A percentile compares a stretch with the other conserved stretches of the same genome.
Conservation (phyloP, 139 green algal genomes). For the Coelastrella sp. region DNA sequence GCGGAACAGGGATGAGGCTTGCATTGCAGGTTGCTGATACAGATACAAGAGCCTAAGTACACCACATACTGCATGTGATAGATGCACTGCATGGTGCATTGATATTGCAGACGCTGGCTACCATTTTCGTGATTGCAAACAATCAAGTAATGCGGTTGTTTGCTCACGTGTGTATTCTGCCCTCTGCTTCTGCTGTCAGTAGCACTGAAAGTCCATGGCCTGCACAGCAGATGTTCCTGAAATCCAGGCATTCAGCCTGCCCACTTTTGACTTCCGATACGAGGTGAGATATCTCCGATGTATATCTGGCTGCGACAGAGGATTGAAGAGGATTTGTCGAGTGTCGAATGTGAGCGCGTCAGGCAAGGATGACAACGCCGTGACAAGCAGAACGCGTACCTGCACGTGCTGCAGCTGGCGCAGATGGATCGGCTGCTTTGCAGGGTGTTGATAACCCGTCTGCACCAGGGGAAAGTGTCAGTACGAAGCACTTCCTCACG, state of each 20-base stretch:
- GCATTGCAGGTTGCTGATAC: neutral
- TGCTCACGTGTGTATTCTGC: neutral
- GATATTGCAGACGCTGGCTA: no score
- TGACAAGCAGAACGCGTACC: neutral
- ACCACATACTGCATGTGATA: no score
- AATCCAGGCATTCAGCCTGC: slow-evolving; percentile 33
- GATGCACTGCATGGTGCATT: no score
- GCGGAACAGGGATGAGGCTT: no score
- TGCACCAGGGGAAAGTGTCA: neutral
- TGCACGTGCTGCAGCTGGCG: neutral
- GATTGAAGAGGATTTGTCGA: no score
- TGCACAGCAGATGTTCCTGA: slow-evolving; percentile 24
- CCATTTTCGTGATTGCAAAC: neutral
- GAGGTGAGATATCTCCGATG: slow-evolving; percentile 11
- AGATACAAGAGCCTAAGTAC: no score
- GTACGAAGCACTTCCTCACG: neutral
- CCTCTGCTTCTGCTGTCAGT: slow-evolving; percentile 27
- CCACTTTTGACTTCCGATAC: slow-evolving; percentile 6
- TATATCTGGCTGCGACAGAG: slow-evolving; percentile 19
- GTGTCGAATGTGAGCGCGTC: no score
- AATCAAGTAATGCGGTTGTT: neutral
- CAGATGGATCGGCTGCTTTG: slow-evolving; percentile 31
- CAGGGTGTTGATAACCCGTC: slow-evolving; percentile 42
- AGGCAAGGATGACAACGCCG: neutral
- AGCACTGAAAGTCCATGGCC: slow-evolving; percentile 55